Conservation (phyloP, 2,329 filamentous ascomycete species). For the Phialophora tarda region DNA sequence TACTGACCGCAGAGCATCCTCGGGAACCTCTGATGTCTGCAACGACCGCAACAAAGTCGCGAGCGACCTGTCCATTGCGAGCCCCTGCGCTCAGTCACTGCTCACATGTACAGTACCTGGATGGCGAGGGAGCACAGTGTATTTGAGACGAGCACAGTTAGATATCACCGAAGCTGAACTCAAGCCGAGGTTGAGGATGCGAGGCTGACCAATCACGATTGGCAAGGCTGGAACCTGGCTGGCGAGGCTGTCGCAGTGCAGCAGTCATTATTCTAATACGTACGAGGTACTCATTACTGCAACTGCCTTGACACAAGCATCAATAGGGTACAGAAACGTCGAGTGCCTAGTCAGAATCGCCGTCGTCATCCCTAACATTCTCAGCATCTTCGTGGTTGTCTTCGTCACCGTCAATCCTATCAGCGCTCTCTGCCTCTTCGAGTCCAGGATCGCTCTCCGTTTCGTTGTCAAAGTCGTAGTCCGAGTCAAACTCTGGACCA, state of each 20-base stretch:
- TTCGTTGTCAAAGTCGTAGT: constrained; percentile 23
- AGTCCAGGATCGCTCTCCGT: not conserved
- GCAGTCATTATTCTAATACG: not conserved
- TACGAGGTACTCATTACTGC: too few species aligned
- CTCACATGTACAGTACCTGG: constrained; percentile 47
- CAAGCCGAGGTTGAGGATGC: constrained; percentile 1
- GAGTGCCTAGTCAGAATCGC: not conserved
- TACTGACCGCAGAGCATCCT: constrained; percentile 63
- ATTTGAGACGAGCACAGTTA: not conserved
- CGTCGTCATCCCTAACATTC: constrained; percentile 20
- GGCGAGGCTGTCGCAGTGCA: not conserved
- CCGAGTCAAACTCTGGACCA: constrained; percentile 16
- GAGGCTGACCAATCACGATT: not conserved
- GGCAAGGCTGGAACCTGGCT: not conserved
- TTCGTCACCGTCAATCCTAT: not conserved
- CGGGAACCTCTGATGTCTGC: constrained; percentile 62
- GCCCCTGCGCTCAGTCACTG: not conserved
- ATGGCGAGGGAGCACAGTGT: not conserved
- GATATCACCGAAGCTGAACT: not conserved
- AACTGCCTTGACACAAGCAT: not conserved
- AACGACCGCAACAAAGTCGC: constrained; percentile 65
- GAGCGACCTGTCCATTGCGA: constrained; percentile 61
- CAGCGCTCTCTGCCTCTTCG: not conserved
- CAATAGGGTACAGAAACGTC: not conserved
- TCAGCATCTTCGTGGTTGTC: constrained; percentile 6